phyloP scores from a whole-genome alignment of 176 grass and related monocot species.

The Coix lacrymajobi region DNA sequence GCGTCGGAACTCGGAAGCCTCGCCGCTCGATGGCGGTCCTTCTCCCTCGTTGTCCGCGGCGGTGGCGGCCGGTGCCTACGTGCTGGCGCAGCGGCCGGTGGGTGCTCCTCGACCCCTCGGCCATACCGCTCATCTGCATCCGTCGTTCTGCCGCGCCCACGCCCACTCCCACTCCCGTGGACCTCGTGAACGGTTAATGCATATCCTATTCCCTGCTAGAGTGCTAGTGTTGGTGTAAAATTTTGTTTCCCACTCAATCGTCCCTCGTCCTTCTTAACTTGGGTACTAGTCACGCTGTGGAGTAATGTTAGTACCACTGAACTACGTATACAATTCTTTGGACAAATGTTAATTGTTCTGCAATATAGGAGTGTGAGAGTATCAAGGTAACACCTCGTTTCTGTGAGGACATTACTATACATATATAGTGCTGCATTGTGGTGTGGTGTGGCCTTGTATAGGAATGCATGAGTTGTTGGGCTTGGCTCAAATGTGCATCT shows the following conservation, averaged over 20 bases:
- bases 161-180: conserved; percentile 24
- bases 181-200: conserved; percentile 31
- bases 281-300: not conserved
- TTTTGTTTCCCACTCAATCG: conserved; percentile 4
- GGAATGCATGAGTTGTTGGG: not conserved
- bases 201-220: not conserved
- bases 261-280: not conserved
- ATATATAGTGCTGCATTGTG: not conserved
- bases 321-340: not conserved
- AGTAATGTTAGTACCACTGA: not conserved
- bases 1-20: conserved; percentile 9
- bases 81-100: conserved; percentile 48
- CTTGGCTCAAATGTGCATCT: not conserved
- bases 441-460: not conserved
- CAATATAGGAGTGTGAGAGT: not conserved
- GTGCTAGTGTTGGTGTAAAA: not conserved
- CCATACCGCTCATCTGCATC: conserved; percentile 60
- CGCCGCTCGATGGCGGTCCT: not conserved
- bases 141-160: conserved; percentile 28
- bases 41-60: not conserved
- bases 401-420: not conserved
- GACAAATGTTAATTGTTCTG: not conserved
- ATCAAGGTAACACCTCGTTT: not conserved
- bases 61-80: not conserved
- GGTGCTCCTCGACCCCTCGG: conserved; percentile 60